phyloP scores from a whole-genome alignment of 148 eudicot species.

The Arctostaphylos glauca region DNA sequence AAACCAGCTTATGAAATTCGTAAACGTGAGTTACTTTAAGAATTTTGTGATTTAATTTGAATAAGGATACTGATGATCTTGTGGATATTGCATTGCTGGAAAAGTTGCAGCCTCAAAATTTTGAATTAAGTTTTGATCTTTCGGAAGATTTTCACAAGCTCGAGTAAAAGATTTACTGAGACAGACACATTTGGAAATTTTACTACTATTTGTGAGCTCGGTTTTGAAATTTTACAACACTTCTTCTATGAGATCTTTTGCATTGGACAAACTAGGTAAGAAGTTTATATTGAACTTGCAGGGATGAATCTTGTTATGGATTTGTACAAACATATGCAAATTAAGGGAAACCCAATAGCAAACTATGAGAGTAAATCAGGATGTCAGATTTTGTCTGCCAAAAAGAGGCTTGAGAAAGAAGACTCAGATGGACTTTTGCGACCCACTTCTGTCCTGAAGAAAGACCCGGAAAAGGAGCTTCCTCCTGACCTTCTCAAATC shows the following conservation, averaged over 20 bases:
- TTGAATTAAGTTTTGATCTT: background rate
- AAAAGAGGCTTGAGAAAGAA: slow-evolving; percentile 1
- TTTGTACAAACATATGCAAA: slow-evolving; percentile 21
- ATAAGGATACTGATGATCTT: background rate
- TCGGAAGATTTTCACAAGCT: background rate
- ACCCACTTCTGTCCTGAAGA: background rate
- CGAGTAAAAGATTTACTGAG: background rate
- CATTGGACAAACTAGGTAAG: background rate
- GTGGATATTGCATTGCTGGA: background rate
- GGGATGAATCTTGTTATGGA: slow-evolving; percentile 28
- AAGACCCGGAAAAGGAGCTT: background rate
- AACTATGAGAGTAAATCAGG: background rate
- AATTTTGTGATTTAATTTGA: background rate
- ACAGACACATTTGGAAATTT: background rate
- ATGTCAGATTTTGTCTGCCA: background rate
- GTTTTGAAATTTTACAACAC: background rate
- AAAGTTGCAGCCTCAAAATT: background rate
- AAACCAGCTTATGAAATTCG: slow-evolving; percentile 14
- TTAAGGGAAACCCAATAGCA: slow-evolving; percentile 9
- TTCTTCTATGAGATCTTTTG: background rate
- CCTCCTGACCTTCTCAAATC: background rate
- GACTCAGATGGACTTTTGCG: background rate
- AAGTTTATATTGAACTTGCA: slow-evolving; percentile 7
- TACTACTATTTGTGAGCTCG: background rate
- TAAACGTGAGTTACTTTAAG: background rate